Percentiles rank a stretch among this genome's conserved stretches.
Conservation (phyloP, 768 basidiomycete genomes). For the Calocybe gangraenosa region DNA sequence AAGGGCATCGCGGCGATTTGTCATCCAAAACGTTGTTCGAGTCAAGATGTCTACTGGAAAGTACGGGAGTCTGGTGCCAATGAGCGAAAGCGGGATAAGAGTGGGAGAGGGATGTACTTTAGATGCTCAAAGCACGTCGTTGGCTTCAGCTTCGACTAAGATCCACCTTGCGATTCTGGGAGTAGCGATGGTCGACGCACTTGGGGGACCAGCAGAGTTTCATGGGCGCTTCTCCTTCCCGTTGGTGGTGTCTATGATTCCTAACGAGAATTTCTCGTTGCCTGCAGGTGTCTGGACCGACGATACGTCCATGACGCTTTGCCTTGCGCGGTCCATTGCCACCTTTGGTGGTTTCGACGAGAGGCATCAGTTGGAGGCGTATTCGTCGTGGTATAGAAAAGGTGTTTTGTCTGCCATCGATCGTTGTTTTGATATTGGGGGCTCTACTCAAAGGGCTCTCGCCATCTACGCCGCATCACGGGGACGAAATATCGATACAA, state of each 20-base stretch:
- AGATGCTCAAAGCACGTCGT: conserved; percentile 20
- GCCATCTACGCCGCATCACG: conserved; percentile 20
- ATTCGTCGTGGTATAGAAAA: conserved; percentile 10
- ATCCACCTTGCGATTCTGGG: conserved; percentile 34
- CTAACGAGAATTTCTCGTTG: conserved; percentile 33
- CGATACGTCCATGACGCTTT: conserved; percentile 45
- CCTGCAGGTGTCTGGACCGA: conserved; percentile 42
- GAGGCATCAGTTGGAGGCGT: conserved; percentile 15
- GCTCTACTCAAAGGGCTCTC: conserved; percentile 30
- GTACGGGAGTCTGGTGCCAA: too few relatives aligned
- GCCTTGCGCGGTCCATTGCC: conserved; percentile 37
- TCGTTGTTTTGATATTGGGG: conserved; percentile 30
- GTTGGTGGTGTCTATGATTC: conserved; percentile 30
- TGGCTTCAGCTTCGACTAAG: conserved; percentile 29
- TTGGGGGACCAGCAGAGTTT: conserved; percentile 42
- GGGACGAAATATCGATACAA: conserved; percentile 15
- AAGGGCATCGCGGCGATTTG: too few relatives aligned
- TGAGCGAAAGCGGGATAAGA: too few relatives aligned
- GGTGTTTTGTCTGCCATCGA: conserved; percentile 16
- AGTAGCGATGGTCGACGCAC: conserved; percentile 41
- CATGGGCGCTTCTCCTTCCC: conserved; percentile 33
- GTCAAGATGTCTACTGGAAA: too few relatives aligned
- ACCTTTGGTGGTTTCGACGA: conserved; percentile 22
- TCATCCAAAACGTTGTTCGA: too few relatives aligned
- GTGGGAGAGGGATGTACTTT: not conserved